phyloP scores from a whole-genome alignment of 2,329 filamentous ascomycete genomes.

The Rhexocercosporidium sp. region DNA sequence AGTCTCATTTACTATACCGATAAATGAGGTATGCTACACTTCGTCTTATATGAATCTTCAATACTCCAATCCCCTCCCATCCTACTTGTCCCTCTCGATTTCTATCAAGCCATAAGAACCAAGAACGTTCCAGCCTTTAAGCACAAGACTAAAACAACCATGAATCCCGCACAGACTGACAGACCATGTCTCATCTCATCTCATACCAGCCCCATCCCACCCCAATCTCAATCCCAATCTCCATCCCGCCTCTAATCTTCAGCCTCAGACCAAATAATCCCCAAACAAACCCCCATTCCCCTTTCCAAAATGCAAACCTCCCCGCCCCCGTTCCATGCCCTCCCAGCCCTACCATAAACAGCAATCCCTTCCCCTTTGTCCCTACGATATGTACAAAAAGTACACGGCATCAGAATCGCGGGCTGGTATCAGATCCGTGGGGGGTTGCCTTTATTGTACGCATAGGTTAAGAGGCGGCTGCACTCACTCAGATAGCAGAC shows the following conservation, averaged over 20 bases:
- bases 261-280: no score
- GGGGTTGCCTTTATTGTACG: no score
- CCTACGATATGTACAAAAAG: no score
- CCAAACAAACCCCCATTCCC: no score
- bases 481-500: no score
- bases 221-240: neutral
- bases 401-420: neutral
- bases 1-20: neutral
- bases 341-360: slow-evolving; percentile 5
- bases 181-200: neutral
- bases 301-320: neutral
- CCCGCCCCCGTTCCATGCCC: neutral
- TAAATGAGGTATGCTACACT: neutral
- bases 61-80: neutral
- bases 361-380: neutral
- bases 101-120: neutral
- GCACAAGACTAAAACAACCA: neutral
- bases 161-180: neutral
- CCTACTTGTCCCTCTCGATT: neutral
- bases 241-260: neutral
- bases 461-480: no score
- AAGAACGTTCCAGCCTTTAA: neutral
- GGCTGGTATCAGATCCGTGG: slow-evolving; percentile 1
- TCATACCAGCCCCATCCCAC: neutral
- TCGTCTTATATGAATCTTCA: neutral